Conservation (phyloP, 2,329 filamentous ascomycete genomes). For the Microdochium trichocladiopsis region DNA sequence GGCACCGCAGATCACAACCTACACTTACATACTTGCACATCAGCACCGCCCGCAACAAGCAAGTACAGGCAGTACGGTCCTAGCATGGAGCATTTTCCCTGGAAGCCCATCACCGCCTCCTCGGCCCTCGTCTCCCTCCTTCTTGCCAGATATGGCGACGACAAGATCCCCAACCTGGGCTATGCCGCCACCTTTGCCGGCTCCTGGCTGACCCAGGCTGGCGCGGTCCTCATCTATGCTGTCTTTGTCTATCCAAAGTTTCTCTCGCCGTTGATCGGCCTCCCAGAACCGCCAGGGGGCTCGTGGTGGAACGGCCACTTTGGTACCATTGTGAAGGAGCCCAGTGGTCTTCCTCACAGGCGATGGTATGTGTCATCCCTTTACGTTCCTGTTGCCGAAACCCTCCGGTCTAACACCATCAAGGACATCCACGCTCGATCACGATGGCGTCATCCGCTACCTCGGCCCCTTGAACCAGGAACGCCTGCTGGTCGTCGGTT, state of each 20-base stretch:
- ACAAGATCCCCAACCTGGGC: conserved; percentile 20
- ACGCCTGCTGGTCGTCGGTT: conserved; percentile 37
- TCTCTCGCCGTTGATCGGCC: conserved; percentile 40
- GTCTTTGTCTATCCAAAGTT: conserved; percentile 40
- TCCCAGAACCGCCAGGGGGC: conserved; percentile 35
- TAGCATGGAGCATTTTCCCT: conserved; percentile 18
- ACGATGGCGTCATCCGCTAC: conserved; percentile 65
- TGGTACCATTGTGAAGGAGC: conserved; percentile 25
- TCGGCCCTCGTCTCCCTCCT: conserved; percentile 23
- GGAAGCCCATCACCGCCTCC: conserved; percentile 15
- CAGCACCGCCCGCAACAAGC: background rate
- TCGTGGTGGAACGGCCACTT: conserved; percentile 44
- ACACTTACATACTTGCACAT: background rate
- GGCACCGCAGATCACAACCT: background rate
- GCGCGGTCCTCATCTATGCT: conserved; percentile 30
- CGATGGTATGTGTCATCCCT: conserved; percentile 31
- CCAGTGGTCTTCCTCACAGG: conserved; percentile 35
- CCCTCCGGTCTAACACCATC: background rate
- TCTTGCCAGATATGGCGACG: conserved; percentile 13
- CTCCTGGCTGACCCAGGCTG: conserved; percentile 26
- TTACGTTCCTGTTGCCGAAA: no score
- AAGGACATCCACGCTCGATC: conserved; percentile 56
- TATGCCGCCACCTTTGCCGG: conserved; percentile 25
- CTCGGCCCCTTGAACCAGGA: conserved; percentile 31
- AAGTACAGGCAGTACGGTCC: no score